Base-by-base conservation (phyloP, 345 rosid species). In the Adansonia digitata region DNA sequence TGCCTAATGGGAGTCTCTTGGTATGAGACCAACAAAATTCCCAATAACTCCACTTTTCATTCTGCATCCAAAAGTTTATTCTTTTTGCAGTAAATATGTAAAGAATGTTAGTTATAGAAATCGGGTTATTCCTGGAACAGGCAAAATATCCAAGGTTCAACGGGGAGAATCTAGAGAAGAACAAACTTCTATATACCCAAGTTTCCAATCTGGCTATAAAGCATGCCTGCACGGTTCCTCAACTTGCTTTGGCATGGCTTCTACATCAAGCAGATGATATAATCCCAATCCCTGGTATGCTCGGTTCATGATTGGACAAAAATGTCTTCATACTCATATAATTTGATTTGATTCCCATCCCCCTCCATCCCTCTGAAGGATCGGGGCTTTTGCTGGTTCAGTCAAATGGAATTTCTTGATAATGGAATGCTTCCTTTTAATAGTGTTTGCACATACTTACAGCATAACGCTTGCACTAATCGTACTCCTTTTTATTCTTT, bases 171-270 rank as follows among this genome's bases (percentile, higher is more conserved):
- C 20, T 83, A 27, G 85, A 83, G 83, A 82, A 82, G 76, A 88
- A 88, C 82, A 86, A 85, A 73, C 5, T 79, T 52, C 14, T 83
- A 63, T 84, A 83, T 31, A 0, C 27, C 7, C 79, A 80, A 27
- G 62, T 85, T 18, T 79, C 75, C 5, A 74, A 81, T 14, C 78
- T 82, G 2, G 84, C 87, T 10, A n/a, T 73, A 53, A 86, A 83
- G 74, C 73, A 80, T 67, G 73, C 43, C n/a, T 83, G 87, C 74
- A 83, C 77, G 0, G 35, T 68, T 51, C 81, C 88, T 61, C 86
- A 88, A 24, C 74, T 88, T 5, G 87, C 90, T 71, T 74, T 88
- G 22, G 83, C 88, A 7, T 86, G 87, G 83, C 75, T 79, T 77
- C 83, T 82, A 31, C 84, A 82, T 78, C 86, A 83, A 11, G 88